Evolutionary conservation across 306 rosid species (phyloP).

Genomic region (Datisca glomerata): DNA sequence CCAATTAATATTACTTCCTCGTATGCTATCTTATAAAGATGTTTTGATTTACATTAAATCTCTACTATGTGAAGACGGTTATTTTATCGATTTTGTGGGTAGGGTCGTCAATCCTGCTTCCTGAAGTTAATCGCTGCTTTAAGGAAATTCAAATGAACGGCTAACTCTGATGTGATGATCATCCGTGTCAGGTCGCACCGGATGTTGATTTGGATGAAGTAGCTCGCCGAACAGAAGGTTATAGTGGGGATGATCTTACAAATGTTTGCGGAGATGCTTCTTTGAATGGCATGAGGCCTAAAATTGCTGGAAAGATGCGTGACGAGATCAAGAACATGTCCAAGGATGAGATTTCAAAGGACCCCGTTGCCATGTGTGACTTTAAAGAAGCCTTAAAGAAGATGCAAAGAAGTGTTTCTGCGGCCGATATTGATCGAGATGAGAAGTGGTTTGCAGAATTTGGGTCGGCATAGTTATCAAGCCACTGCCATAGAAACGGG

Average conservation of each 20-base stretch:
- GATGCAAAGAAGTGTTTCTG: constrained; percentile 93
- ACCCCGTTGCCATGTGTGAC: constrained; percentile 97
- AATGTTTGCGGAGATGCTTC: constrained; percentile 96
- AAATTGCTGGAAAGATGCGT: constrained; percentile 96
- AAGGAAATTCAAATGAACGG: neutral
- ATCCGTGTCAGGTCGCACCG: constrained; percentile 50
- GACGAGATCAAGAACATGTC: constrained; percentile 97
- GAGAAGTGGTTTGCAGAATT: constrained; percentile 95
- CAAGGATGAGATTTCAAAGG: constrained; percentile 90
- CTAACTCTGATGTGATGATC: neutral
- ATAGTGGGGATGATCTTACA: constrained; percentile 97
- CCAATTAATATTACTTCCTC: neutral
- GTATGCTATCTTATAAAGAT: neutral
- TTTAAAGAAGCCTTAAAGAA: constrained; percentile 88
- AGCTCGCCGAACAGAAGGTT: constrained; percentile 91
- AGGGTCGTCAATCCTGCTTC: too few species aligned
- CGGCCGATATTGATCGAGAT: constrained; percentile 75
- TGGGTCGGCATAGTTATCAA: constrained; percentile 55
- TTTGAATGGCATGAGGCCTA: constrained; percentile 96
- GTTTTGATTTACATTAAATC: neutral
- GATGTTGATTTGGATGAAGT: constrained; percentile 85
- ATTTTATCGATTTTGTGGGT: too few species aligned
- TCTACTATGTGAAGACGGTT: too few species aligned
- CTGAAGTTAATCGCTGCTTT: neutral
- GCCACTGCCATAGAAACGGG: neutral